A percentile compares a stretch with the other conserved stretches of the same genome.
phyloP scores from a whole-genome alignment of 164 flowering plant genomes.

The Tetrastigma voinierianum region DNA sequence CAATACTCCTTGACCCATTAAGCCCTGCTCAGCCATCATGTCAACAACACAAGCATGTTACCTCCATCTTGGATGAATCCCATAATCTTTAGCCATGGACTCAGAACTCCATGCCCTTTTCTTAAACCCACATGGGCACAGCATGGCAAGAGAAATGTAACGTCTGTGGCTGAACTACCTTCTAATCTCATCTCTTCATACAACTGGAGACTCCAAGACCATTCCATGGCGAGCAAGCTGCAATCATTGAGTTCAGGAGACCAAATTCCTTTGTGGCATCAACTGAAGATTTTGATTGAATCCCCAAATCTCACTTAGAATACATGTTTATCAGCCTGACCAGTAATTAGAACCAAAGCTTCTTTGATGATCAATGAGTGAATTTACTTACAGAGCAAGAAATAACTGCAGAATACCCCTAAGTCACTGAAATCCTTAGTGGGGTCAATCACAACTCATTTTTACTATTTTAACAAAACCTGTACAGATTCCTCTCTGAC shows the following conservation, averaged over 20 bases:
- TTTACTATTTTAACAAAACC: conserved; percentile 51
- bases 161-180: conserved; percentile 67
- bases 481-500: conserved; percentile 66
- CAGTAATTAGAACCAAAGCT: conserved; percentile 44
- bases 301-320: conserved; percentile 81
- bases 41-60: conserved; percentile 87
- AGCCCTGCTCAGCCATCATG: conserved; percentile 80
- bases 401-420: conserved; percentile 62
- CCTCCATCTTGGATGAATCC: conserved; percentile 70
- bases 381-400: conserved; percentile 67
- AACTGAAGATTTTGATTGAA: conserved; percentile 51
- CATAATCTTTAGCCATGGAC: conserved; percentile 59
- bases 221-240: conserved; percentile 82
- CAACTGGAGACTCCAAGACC: conserved; percentile 60
- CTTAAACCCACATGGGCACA: conserved; percentile 83
- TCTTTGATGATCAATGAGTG: conserved; percentile 70
- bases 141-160: conserved; percentile 83
- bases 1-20: conserved; percentile 60
- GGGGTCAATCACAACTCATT: conserved; percentile 49
- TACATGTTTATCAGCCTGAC: conserved; percentile 87
- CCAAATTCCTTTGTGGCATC: conserved; percentile 48
- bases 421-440: conserved; percentile 78
- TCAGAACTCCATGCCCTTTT: conserved; percentile 68
- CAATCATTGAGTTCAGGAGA: conserved; percentile 89
- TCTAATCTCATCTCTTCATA: conserved; percentile 64